Base-by-base conservation (phyloP, 1,139 yeast species). In the Yamadazyma oceani region DNA sequence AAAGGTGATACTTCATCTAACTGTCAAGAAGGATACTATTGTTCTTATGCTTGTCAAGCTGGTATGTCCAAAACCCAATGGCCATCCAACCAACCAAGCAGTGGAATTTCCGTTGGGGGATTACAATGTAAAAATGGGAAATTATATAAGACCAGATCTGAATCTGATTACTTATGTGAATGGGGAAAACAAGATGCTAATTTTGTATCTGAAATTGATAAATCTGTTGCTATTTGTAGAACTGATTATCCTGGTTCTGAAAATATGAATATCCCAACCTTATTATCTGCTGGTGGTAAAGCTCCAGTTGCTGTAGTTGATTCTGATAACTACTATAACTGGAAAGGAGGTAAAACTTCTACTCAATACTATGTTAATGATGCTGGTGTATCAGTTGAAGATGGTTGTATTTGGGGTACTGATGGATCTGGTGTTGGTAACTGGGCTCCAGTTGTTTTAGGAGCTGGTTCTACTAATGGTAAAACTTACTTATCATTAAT, bases 171-270 rank as follows among this genome's bases (percentile, higher is more conserved):
- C 67, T 77, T 90, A 57, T 89, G 98, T 75, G 85, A 75, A 60
- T 82, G 94, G 89, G 97, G 95, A 59, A 67, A 66, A 21, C 64
- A 79, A 44, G 64, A 82, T 44, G 95, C 95, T 36, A 57, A 62
- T 36, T 94, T 87, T 50, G 82, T 73, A 35, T 82, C 84, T 58
- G 70, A 84, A 54, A 69, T 85, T 46, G 62, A 65, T 46, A 58
- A 82, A 51, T 73, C 72, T 35, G 90, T 92, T 55, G 87, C 97
- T 42, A 73, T 90, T 55, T 90, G 98, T 76, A 84, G 96, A 74
- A 92, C 98, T 45, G 97, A 92, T 66, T 92, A 92, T 78, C 98
- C 97, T 56, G 97, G 97, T 72, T 84, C 96, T 47, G 98, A 92
- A 75, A 89, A 88, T 77, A 92, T 92, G 97, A 90, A 82, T 54